Conservation (phyloP, 2,329 filamentous ascomycete genomes). For the Beauveria australis region DNA sequence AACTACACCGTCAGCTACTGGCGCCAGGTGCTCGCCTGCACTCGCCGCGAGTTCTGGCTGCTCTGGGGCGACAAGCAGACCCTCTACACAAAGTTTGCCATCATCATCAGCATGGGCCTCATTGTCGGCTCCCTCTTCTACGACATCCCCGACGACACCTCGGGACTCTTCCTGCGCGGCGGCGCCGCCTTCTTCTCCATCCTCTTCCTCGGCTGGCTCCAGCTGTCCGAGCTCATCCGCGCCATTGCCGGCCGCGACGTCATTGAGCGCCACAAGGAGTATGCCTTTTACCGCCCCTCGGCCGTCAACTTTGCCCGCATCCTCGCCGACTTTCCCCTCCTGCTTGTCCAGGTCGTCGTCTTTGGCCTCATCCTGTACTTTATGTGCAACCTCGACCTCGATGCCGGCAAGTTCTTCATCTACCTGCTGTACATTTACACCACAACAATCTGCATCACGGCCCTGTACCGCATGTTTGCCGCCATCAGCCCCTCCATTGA, state of each 20-base stretch:
- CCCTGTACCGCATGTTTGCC: conserved; percentile 51
- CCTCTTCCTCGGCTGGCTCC: conserved; percentile 53
- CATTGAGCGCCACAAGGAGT: conserved; percentile 36
- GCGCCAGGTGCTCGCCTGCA: conserved; percentile 61
- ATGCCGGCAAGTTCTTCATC: conserved; percentile 58
- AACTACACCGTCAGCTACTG: conserved; percentile 69
- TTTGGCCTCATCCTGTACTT: conserved; percentile 70
- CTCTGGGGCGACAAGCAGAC: conserved; percentile 67
- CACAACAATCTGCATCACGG: conserved; percentile 45
- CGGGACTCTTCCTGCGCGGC: conserved; percentile 51
- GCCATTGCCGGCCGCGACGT: conserved; percentile 65
- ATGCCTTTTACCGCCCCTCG: conserved; percentile 44
- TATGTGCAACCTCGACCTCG: conserved; percentile 60
- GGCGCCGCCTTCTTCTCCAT: conserved; percentile 41
- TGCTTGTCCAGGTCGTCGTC: conserved; percentile 54
- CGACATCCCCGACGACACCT: conserved; percentile 49
- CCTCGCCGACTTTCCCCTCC: conserved; percentile 48
- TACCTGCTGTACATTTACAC: conserved; percentile 54
- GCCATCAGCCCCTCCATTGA: conserved; percentile 50
- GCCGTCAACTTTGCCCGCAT: conserved; percentile 48
- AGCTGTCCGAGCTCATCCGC: conserved; percentile 69
- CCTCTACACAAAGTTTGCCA: conserved; percentile 71
- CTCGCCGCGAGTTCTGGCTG: conserved; percentile 69
- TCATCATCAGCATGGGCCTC: conserved; percentile 63
- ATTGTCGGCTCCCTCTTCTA: conserved; percentile 77